Evolutionary conservation across 1,139 yeast genomes (phyloP).

Genomic region (Magnusiomyces sp.): DNA sequence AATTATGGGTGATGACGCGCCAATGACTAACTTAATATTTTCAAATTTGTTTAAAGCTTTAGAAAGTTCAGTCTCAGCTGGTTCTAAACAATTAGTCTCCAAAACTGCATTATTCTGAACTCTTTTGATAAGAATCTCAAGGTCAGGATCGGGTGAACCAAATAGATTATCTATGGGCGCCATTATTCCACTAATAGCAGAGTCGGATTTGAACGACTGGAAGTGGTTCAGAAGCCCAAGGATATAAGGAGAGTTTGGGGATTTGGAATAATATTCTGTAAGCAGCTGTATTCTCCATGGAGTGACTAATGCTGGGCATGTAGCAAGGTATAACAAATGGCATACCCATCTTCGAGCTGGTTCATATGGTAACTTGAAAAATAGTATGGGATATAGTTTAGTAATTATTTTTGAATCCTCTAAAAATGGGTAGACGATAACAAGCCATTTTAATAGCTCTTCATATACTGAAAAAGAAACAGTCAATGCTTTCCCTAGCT

Average conservation of each 20-base stretch:
- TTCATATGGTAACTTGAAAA: constrained; percentile 40
- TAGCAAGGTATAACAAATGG: constrained; percentile 35
- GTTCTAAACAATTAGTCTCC: too few relatives aligned
- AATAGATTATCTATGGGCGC: too few relatives aligned
- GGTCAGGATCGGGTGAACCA: too few relatives aligned
- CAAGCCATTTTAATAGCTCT: constrained; percentile 35
- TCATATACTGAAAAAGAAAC: constrained; percentile 25
- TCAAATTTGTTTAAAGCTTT: too few relatives aligned
- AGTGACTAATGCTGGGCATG: constrained; percentile 31
- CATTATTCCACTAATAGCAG: too few relatives aligned
- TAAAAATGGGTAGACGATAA: constrained; percentile 29
- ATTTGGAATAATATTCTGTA: constrained; percentile 29
- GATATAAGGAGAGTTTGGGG: constrained; percentile 30
- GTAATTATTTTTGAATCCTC: constrained; percentile 24
- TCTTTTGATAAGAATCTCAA: too few relatives aligned
- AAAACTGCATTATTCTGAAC: too few relatives aligned
- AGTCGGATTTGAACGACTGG: too few relatives aligned
- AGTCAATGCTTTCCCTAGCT: not conserved
- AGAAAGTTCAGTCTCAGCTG: too few relatives aligned
- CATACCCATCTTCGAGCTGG: constrained; percentile 38
- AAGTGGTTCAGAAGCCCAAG: constrained; percentile 23
- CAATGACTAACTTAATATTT: too few relatives aligned
- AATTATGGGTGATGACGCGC: too few relatives aligned
- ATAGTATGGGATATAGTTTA: constrained; percentile 33
- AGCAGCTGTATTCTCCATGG: constrained; percentile 33